Evolutionary conservation across 352 stramenopile genomes (phyloP).

Genomic region (Phytophthora multivora): DNA sequence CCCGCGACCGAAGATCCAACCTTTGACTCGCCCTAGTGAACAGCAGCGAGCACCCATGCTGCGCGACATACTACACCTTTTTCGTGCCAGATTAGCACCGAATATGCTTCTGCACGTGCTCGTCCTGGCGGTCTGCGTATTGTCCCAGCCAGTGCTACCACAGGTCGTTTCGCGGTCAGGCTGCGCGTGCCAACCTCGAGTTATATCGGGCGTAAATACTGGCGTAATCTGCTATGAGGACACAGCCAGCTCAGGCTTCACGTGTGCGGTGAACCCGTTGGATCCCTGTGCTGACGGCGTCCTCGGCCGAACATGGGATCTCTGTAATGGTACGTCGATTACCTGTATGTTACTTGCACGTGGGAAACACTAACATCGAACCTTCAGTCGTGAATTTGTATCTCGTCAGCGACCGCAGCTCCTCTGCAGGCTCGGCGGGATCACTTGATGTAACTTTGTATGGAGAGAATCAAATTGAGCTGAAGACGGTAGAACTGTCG

Average conservation of each 20-base stretch:
- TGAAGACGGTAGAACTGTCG: slow-evolving; percentile 14
- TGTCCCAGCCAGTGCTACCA: not conserved
- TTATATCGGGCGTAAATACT: not conserved
- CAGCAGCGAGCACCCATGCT: not conserved
- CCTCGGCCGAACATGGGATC: slow-evolving; percentile 28
- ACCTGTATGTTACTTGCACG: too few relatives aligned
- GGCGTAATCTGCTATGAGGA: slow-evolving; percentile 26
- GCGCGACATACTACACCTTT: not conserved
- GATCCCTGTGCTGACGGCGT: slow-evolving; percentile 20
- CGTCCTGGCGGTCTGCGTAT: not conserved
- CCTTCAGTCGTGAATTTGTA: slow-evolving; percentile 38
- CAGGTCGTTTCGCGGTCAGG: slow-evolving; percentile 29
- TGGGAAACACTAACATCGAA: too few relatives aligned
- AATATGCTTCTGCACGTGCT: slow-evolving; percentile 2
- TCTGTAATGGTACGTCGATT: slow-evolving; percentile 38
- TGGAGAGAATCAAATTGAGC: slow-evolving; percentile 14
- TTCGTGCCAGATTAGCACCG: not conserved
- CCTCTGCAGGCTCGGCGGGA: slow-evolving; percentile 2
- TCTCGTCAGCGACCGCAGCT: slow-evolving; percentile 21
- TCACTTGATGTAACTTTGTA: slow-evolving; percentile 29
- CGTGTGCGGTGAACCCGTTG: slow-evolving; percentile 29
- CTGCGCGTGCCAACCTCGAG: slow-evolving; percentile 32
- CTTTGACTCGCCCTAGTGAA: slow-evolving; percentile 6
- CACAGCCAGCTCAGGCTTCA: slow-evolving; percentile 5
- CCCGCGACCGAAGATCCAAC: slow-evolving; percentile 16